A percentile compares a stretch with the other conserved stretches of the same genome.
phyloP scores from a whole-genome alignment of 192 early-diverging fungal genomes.

The Diversispora epigaea region DNA sequence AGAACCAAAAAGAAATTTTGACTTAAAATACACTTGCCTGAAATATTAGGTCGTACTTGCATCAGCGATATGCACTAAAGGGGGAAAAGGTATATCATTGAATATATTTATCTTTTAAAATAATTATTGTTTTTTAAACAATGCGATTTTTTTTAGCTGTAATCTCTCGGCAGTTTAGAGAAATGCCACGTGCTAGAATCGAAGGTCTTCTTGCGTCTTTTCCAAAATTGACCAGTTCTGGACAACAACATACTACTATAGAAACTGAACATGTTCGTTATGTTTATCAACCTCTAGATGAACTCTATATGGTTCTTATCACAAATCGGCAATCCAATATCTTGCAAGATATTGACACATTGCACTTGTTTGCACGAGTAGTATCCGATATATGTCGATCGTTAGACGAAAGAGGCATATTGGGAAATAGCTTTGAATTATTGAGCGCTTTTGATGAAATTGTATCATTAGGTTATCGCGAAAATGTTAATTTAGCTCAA shows the following conservation, averaged over 20 bases:
- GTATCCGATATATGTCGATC: slow-evolving; percentile 87
- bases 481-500: slow-evolving; percentile 88
- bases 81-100: slow-evolving; percentile 75
- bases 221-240: slow-evolving; percentile 89
- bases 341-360: slow-evolving; percentile 95
- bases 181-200: slow-evolving; percentile 94
- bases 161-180: slow-evolving; percentile 94
- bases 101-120: slow-evolving; percentile 4
- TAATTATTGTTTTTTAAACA: neutral
- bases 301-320: slow-evolving; percentile 93
- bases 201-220: slow-evolving; percentile 96
- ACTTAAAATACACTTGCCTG: neutral
- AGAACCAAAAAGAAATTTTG: neutral
- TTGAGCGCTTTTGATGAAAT: slow-evolving; percentile 95
- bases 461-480: slow-evolving; percentile 85
- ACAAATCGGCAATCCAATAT: slow-evolving; percentile 97
- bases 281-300: slow-evolving; percentile 97
- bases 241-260: slow-evolving; percentile 94
- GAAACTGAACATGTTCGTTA: slow-evolving; percentile 97
- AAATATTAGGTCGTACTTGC: slow-evolving; percentile 82
- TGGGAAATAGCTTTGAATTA: slow-evolving; percentile 85
- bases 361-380: slow-evolving; percentile 91
- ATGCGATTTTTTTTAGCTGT: slow-evolving; percentile 52
- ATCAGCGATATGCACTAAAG: slow-evolving; percentile 87
- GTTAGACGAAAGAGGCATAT: slow-evolving; percentile 82